These are phyloP conservation scores for Psilocybe tampanensis DNA, from an alignment of 768 basidiomycete species.

Conservation along the genomic window DNA sequence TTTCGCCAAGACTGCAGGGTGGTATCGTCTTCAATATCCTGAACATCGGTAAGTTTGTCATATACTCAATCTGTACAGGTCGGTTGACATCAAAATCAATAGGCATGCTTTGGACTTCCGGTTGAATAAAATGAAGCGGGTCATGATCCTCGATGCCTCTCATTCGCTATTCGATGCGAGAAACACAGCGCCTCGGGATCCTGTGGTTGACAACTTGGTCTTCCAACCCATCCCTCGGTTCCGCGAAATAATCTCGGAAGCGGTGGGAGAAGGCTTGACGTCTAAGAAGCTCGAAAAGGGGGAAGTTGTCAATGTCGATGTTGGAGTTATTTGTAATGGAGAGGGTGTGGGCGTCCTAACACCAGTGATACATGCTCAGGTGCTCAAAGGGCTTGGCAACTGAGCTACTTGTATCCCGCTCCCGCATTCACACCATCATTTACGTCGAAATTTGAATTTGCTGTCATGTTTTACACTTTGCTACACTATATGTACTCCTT, in stretches of 20 bases:
- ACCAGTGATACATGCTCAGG: conserved; percentile 51
- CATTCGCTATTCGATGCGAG: conserved; percentile 50
- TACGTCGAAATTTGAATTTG: neutral
- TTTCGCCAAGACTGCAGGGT: conserved; percentile 80
- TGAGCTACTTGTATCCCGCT: neutral
- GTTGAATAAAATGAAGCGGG: conserved; percentile 64
- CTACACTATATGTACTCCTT: conserved; percentile 2
- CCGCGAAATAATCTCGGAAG: conserved; percentile 47
- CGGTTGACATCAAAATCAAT: conserved; percentile 4
- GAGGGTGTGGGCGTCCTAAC: conserved; percentile 46
- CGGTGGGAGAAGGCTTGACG: conserved; percentile 43
- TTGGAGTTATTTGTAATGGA: conserved; percentile 65
- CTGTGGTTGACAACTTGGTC: conserved; percentile 30
- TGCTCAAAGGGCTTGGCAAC: conserved; percentile 32
- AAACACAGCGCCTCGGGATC: conserved; percentile 6
- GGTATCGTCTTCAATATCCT: conserved; percentile 77
- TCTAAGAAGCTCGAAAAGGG: conserved; percentile 32
- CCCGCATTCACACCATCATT: neutral
- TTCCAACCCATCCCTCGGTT: conserved; percentile 67
- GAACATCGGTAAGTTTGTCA: conserved; percentile 54
- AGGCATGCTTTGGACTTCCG: conserved; percentile 84
- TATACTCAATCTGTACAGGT: neutral
- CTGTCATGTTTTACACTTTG: conserved; percentile 1
- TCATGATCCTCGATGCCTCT: conserved; percentile 77
- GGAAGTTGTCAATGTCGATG: conserved; percentile 56